Conservation (phyloP, 495 filamentous ascomycete genomes). For the Saxophila tyrrhenica region DNA sequence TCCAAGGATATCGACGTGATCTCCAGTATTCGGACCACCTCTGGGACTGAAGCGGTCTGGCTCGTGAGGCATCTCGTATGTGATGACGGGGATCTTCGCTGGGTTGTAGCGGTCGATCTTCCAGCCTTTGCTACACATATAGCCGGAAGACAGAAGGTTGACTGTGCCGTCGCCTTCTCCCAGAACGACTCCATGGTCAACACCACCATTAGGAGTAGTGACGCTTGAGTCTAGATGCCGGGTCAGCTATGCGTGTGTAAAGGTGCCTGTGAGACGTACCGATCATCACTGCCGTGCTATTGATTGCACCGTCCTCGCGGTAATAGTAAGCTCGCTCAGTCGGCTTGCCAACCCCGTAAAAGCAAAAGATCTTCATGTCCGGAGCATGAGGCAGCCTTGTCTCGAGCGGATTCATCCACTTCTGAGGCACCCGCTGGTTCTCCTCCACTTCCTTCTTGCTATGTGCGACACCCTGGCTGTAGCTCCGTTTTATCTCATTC, state of each 20-base stretch:
- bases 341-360: conserved; percentile 87
- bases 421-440: conserved; percentile 69
- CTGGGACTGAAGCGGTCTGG: conserved; percentile 83
- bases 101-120: conserved; percentile 89
- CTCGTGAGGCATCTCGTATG: conserved; percentile 93
- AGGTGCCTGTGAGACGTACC: conserved; percentile 1
- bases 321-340: conserved; percentile 91
- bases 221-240: conserved; percentile 60
- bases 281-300: conserved; percentile 1
- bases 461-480: conserved; percentile 81
- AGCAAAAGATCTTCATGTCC: conserved; percentile 91
- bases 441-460: conserved; percentile 70
- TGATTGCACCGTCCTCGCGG: conserved; percentile 43
- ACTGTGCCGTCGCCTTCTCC: conserved; percentile 96
- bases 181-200: conserved; percentile 78
- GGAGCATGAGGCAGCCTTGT: conserved; percentile 79
- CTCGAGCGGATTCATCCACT: conserved; percentile 94
- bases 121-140: conserved; percentile 97
- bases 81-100: conserved; percentile 63
- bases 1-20: conserved; percentile 94
- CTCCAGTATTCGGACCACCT: conserved; percentile 87
- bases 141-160: conserved; percentile 73
- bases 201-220: conserved; percentile 43
- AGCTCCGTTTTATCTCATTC: conserved; percentile 56
- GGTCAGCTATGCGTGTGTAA: conserved; percentile 31